A percentile compares a stretch with the other conserved stretches of the same genome.
Evolutionary conservation across 2,329 filamentous ascomycete species (phyloP).

Genomic region (Aspergillus viridinutans): DNA sequence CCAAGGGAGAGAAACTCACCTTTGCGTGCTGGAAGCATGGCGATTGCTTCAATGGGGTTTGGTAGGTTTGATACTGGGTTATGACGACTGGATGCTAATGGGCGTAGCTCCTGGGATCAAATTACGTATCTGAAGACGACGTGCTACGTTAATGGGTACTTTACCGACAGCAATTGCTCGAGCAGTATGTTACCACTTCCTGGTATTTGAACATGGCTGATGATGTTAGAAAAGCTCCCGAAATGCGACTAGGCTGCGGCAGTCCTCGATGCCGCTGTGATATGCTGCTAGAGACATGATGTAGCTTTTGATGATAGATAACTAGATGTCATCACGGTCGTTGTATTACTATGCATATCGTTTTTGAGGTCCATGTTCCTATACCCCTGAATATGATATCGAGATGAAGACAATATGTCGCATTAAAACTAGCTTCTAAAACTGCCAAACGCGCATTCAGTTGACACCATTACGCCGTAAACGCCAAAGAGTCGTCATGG

Average conservation of each 20-base stretch:
- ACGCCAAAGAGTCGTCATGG: not conserved
- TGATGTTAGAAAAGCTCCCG: not conserved
- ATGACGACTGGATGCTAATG: conserved; percentile 1
- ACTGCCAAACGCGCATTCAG: too few species aligned
- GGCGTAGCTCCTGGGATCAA: conserved; percentile 10
- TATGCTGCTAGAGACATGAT: too few species aligned
- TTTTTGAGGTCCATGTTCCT: not conserved
- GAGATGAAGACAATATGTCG: not conserved
- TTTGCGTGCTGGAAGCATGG: conserved; percentile 9
- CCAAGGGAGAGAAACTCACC: conserved; percentile 1
- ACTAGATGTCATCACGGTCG: not conserved
- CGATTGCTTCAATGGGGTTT: conserved; percentile 9
- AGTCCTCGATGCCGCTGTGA: too few species aligned
- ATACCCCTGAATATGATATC: not conserved
- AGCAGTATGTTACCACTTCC: conserved; percentile 6
- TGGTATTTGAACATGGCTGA: not conserved
- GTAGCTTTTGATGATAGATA: too few species aligned
- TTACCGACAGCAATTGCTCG: conserved; percentile 11
- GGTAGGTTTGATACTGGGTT: conserved; percentile 1
- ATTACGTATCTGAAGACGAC: conserved; percentile 8
- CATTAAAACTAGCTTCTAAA: not conserved
- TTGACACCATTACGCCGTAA: too few species aligned
- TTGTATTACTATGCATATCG: not conserved
- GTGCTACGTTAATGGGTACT: conserved; percentile 11
- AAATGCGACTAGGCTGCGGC: not conserved